Base-by-base conservation (phyloP, 768 basidiomycete species). In the Trametes elegans region DNA sequence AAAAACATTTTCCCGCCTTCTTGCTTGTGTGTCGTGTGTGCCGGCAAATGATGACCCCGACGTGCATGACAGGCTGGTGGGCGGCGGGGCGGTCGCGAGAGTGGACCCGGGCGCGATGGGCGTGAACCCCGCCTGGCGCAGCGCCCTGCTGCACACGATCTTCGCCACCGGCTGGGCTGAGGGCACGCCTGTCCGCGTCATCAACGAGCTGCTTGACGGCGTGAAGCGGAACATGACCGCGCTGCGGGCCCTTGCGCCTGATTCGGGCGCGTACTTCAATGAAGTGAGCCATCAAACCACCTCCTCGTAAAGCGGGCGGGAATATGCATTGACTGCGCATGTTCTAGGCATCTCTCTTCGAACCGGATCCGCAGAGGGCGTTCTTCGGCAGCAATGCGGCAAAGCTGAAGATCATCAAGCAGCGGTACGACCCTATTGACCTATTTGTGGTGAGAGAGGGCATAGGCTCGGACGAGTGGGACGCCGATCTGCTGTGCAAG, bases 391-490 rank as follows among this genome's bases (percentile, higher is more conserved):
- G 68, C 1, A 76, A 81, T 56, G 78, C 79, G 42, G 14, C 60
- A 3, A 65, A 50, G 23, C 62, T 80, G 27, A 72, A 70, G 58
- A 57, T 51, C 0, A 76, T 82, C 64, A 81, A 82, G 61, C 29
- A 46, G 5, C 70, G 64, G 55, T 77, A 79, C 47, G 81, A 83
- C 62, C 74, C 79, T 0, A 51, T 65, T 10, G 69, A 62, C 23
- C 49, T 82, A 10, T 82, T 82, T 60, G 63, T 81, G 5, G 76
- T 81, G 16, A 53, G 64, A 0, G 64, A 69, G 19, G 81, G 80
- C 1, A 77, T 82, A 1, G 79, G 78, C 0, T 77, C 77, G 3
- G 78, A 81, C 18, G 71, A 77, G 1, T 82, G 79, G 79, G 77
- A 79, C 58, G 45, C 49, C 5, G 49, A 43, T 3, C 49, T 70